These are phyloP conservation scores for Alnus rubra DNA, from an alignment of 306 rosid species.

Conservation along the genomic window DNA sequence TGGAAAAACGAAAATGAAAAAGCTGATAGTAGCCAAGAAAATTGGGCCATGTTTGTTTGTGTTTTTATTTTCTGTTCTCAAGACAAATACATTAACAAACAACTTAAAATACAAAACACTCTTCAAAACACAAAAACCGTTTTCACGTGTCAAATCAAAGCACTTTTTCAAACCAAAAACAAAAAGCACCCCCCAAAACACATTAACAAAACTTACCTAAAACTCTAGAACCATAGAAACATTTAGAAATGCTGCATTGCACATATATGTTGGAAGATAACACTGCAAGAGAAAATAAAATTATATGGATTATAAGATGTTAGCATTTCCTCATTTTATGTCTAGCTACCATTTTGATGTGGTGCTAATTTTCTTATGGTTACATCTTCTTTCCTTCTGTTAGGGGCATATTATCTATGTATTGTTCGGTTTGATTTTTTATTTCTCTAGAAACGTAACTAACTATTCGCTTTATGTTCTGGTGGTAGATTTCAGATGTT, in stretches of 20 bases:
- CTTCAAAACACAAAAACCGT: too few relatives aligned
- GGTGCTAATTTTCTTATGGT: background rate
- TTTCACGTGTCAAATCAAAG: too few relatives aligned
- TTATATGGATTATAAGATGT: background rate
- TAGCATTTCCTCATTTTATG: background rate
- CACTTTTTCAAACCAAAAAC: too few relatives aligned
- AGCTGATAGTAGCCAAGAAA: background rate
- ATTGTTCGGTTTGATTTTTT: background rate
- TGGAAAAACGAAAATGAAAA: background rate
- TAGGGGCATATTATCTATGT: background rate
- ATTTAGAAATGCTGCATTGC: background rate
- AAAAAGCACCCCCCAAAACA: too few relatives aligned
- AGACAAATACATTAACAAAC: too few relatives aligned
- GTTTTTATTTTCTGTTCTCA: too few relatives aligned
- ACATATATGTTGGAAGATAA: too few relatives aligned
- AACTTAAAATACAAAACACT: too few relatives aligned
- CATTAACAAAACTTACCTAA: too few relatives aligned
- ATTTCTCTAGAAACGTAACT: conserved; percentile 1
- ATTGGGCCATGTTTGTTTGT: too few relatives aligned
- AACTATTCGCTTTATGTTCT: conserved; percentile 26
- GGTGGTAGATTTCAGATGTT: conserved; percentile 81
- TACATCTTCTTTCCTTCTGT: background rate
- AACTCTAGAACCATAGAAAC: background rate
- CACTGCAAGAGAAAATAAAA: background rate
- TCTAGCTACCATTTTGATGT: background rate